A percentile compares a stretch with the other conserved stretches of the same genome.
Evolutionary conservation across 1,284 basidiomycete species (phyloP).

Genomic region (Ceratobasidium sp.): DNA sequence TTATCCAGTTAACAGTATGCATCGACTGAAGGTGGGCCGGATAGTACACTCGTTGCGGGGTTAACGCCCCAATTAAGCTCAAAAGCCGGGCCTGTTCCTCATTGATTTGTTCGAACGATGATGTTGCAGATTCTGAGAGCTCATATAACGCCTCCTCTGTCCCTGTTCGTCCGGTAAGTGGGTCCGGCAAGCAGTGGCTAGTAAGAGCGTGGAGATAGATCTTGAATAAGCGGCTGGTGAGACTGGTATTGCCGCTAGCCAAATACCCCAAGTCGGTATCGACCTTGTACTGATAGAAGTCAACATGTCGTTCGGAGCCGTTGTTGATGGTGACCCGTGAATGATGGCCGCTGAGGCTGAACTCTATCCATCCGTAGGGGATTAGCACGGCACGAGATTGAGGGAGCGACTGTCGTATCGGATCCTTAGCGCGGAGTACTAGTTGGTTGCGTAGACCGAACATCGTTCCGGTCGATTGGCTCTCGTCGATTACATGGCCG

Average conservation of each 20-base stretch:
- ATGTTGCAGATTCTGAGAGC: slow-evolving; percentile 58
- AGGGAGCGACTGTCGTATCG: slow-evolving; percentile 21
- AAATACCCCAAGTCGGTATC: slow-evolving; percentile 61
- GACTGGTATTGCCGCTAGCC: slow-evolving; percentile 53
- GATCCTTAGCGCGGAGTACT: slow-evolving; percentile 45
- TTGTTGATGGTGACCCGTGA: slow-evolving; percentile 26
- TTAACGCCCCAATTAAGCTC: slow-evolving; percentile 56
- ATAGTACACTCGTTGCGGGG: slow-evolving; percentile 59
- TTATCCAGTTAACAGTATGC: slow-evolving; percentile 60
- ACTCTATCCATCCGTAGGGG: slow-evolving; percentile 57
- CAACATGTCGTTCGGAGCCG: not conserved
- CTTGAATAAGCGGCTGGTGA: slow-evolving; percentile 59
- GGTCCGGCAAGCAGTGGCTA: slow-evolving; percentile 61
- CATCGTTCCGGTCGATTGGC: slow-evolving; percentile 54
- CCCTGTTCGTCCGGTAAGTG: slow-evolving; percentile 63
- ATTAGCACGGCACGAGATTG: slow-evolving; percentile 55
- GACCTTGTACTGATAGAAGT: slow-evolving; percentile 57
- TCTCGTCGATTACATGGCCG: slow-evolving; percentile 53
- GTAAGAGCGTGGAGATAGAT: slow-evolving; percentile 66
- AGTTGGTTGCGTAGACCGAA: slow-evolving; percentile 52
- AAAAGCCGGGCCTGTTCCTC: slow-evolving; percentile 56
- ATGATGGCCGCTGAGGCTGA: slow-evolving; percentile 41
- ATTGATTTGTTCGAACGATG: slow-evolving; percentile 59
- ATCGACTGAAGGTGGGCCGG: slow-evolving; percentile 59
- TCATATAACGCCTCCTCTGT: slow-evolving; percentile 63